Evolutionary conservation across 73 alveolate species (phyloP).

Genomic region (Effrenium voratum): DNA sequence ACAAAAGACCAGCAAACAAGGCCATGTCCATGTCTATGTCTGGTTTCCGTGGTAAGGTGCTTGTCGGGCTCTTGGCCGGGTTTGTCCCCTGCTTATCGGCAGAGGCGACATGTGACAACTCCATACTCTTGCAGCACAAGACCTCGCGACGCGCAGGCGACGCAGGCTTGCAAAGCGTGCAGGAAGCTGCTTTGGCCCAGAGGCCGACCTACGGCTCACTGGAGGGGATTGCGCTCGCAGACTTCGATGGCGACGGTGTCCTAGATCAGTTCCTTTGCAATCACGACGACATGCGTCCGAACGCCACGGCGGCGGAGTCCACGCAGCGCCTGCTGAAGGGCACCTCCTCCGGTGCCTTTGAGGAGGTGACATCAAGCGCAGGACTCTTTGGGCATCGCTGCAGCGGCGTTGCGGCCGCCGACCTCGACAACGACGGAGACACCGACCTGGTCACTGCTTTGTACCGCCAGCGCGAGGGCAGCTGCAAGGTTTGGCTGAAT

Average conservation of each 20-base stretch:
- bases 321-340: not conserved
- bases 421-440: not conserved
- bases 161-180: not conserved
- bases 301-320: not conserved
- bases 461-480: not conserved
- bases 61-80: no score
- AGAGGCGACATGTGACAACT: no score
- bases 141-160: no score
- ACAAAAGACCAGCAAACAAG: no score
- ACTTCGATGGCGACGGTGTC: not conserved
- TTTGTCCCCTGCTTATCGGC: no score
- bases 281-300: not conserved
- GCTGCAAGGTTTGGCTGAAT: not conserved
- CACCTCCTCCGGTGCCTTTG: not conserved
- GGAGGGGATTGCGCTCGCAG: not conserved
- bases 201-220: not conserved
- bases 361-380: not conserved
- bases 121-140: no score
- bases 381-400: not conserved
- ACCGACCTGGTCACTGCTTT: not conserved
- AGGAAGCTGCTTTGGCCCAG: not conserved
- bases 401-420: not conserved
- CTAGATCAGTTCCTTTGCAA: not conserved
- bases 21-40: no score
- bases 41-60: no score